These are phyloP conservation scores for Saururus chinensis DNA, from an alignment of 164 flowering plant genomes.

Conservation along the genomic window DNA sequence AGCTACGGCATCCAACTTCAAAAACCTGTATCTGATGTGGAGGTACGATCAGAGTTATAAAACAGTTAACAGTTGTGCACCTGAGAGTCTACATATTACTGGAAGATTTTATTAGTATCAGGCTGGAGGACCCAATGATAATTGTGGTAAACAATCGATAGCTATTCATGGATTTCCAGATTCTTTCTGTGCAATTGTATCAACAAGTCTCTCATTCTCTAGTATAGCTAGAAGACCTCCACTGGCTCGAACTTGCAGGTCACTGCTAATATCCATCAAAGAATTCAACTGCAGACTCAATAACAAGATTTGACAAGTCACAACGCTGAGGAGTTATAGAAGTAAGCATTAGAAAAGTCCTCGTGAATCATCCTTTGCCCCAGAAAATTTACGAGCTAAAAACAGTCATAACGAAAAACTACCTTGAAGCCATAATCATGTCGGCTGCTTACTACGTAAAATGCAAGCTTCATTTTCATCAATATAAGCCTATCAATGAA, in stretches of 20 bases:
- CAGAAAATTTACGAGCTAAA: slow-evolving; percentile 4
- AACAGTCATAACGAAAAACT: neutral
- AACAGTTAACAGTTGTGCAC: too few species aligned
- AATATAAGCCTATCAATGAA: too few species aligned
- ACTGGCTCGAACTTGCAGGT: slow-evolving; percentile 91
- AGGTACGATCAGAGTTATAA: slow-evolving; percentile 21
- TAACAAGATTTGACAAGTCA: neutral
- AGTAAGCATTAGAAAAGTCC: neutral
- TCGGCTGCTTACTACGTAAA: neutral
- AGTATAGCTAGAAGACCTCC: slow-evolving; percentile 95
- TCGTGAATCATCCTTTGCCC: slow-evolving; percentile 25
- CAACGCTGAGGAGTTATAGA: neutral
- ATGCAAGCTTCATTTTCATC: neutral
- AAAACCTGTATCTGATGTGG: slow-evolving; percentile 65
- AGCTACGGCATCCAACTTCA: slow-evolving; percentile 89
- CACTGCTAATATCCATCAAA: slow-evolving; percentile 90
- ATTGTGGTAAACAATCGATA: slow-evolving; percentile 60
- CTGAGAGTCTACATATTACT: too few species aligned
- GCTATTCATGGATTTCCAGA: slow-evolving; percentile 64
- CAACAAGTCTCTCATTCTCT: slow-evolving; percentile 87
- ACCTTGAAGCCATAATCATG: neutral
- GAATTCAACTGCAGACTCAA: slow-evolving; percentile 54
- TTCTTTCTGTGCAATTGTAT: slow-evolving; percentile 76
- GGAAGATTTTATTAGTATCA: neutral
- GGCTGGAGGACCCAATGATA: slow-evolving; percentile 67